Conservation (phyloP, 306 rosid species). For the Pachyrhizus erosus region DNA sequence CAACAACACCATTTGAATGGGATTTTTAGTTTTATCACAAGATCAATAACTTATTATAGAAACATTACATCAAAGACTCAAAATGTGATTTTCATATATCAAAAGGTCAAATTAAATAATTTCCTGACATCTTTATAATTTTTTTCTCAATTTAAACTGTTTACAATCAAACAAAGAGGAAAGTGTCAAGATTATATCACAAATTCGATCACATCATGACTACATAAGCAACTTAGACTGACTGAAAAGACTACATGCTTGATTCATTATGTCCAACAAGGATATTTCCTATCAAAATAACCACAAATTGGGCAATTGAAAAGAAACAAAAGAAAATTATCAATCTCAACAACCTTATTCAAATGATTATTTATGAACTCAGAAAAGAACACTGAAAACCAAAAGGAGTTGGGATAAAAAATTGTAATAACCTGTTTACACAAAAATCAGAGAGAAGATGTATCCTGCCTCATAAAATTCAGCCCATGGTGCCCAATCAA, state of each 20-base stretch:
- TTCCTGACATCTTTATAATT: conserved; percentile 7
- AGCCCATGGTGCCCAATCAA: conserved; percentile 63
- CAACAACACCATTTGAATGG: conserved; percentile 7
- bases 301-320: conserved; percentile 35
- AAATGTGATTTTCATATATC: not conserved
- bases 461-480: conserved; percentile 78
- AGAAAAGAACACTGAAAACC: conserved; percentile 24
- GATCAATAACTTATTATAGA: not conserved
- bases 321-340: conserved; percentile 15
- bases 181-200: conserved; percentile 2
- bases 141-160: not conserved
- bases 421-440: conserved; percentile 82
- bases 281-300: conserved; percentile 87
- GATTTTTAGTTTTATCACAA: conserved; percentile 7
- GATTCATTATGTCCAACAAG: conserved; percentile 77
- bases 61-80: conserved; percentile 14
- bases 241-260: conserved; percentile 82
- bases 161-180: conserved; percentile 9
- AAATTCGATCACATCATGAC: conserved; percentile 18
- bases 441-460: conserved; percentile 88
- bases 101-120: conserved; percentile 9
- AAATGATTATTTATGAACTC: conserved; percentile 26
- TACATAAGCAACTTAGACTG: conserved; percentile 69
- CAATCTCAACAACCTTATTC: conserved; percentile 13
- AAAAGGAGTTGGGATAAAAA: conserved; percentile 17